Base-by-base conservation (phyloP, 768 basidiomycete species). In the Agaricus sinodeliciosus region DNA sequence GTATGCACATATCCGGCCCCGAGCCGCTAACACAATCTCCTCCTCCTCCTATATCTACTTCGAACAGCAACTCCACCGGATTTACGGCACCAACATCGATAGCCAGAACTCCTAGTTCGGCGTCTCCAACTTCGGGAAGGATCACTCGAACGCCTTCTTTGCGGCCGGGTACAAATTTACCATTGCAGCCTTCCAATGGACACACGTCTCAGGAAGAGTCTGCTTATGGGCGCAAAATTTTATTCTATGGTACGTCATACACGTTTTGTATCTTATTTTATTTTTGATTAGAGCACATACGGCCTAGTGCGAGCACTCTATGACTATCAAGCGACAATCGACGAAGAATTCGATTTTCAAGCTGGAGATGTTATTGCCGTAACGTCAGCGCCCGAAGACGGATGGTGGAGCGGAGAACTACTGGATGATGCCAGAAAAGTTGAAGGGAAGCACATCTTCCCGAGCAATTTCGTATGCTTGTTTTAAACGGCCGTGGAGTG, bases 301-400 rank as follows among this genome's bases (percentile, higher is more conserved):
- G 44, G 40, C 53, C 35, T 53, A 92, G 91, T 94, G 57, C 87
- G 89, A 73, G 93, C 92, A 45, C 71, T 94, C 54, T 95, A 91
- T 62, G 87, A 93, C 69, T 94, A 94, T 64, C 72, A 72, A 0
- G 91, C 90, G 4, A 83, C 86, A 6, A 90, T 87, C 56, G 81
- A 87, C 2, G 92, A 94, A 62, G 95, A 97, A 69, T 97, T 98
- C 68, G 88, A 94, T 69, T 97, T 98, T 80, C 90, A 94, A 64
- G 71, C 83, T 11, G 90, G 89, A n/a, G 95, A 98, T 71, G 86
- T 96, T 57, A 96, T 98, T 59, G 94, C 94, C 1, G 94, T 98
- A 18, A 95, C 92, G 0, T 80, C 82, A 8, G 94, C 93, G 15
- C 94, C 94, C 8, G 93, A 94, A 62, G 94, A 96, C 64, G 95